These are phyloP conservation scores for Botrytis byssoidea DNA, from an alignment of 2,329 filamentous ascomycete species.

Conservation along the genomic window DNA sequence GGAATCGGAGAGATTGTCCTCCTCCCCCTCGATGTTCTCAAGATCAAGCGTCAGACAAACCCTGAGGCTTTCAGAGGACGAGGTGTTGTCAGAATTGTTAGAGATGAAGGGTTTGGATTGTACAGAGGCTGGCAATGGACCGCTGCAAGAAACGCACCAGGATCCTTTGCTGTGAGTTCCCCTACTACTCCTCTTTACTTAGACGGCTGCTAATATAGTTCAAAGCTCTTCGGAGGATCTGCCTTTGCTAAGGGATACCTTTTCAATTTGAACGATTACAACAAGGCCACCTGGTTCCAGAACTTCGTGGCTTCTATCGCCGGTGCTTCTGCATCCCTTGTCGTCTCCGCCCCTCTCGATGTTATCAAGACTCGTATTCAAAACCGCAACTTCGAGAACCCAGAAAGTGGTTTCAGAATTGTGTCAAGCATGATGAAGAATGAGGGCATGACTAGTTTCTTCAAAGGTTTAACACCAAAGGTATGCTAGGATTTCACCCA, in stretches of 20 bases:
- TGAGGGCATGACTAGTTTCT: slow-evolving; percentile 84
- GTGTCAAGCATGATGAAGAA: slow-evolving; percentile 89
- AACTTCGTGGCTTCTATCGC: slow-evolving; percentile 97
- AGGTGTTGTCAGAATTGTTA: slow-evolving; percentile 83
- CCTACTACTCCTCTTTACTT: slow-evolving; percentile 27
- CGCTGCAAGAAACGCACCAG: slow-evolving; percentile 91
- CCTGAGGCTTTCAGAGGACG: slow-evolving; percentile 95
- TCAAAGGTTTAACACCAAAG: slow-evolving; percentile 97
- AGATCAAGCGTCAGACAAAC: slow-evolving; percentile 99
- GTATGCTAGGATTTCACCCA: slow-evolving; percentile 42
- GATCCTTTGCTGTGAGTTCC: slow-evolving; percentile 82
- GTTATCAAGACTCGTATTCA: slow-evolving; percentile 99
- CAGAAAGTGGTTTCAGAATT: slow-evolving; percentile 90
- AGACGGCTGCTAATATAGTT: slow-evolving; percentile 21
- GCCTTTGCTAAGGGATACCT: slow-evolving; percentile 97
- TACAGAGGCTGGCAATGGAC: slow-evolving; percentile 99
- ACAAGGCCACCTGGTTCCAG: slow-evolving; percentile 88
- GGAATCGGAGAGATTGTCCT: slow-evolving; percentile 97
- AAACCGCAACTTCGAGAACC: slow-evolving; percentile 98
- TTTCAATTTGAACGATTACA: slow-evolving; percentile 89
- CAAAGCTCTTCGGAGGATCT: slow-evolving; percentile 88
- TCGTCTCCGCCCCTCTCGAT: slow-evolving; percentile 94
- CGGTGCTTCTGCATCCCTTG: slow-evolving; percentile 88
- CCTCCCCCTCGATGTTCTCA: slow-evolving; percentile 91
- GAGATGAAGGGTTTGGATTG: slow-evolving; percentile 90